phyloP scores from a whole-genome alignment of 345 rosid genomes.

The Citrus reticulata region DNA sequence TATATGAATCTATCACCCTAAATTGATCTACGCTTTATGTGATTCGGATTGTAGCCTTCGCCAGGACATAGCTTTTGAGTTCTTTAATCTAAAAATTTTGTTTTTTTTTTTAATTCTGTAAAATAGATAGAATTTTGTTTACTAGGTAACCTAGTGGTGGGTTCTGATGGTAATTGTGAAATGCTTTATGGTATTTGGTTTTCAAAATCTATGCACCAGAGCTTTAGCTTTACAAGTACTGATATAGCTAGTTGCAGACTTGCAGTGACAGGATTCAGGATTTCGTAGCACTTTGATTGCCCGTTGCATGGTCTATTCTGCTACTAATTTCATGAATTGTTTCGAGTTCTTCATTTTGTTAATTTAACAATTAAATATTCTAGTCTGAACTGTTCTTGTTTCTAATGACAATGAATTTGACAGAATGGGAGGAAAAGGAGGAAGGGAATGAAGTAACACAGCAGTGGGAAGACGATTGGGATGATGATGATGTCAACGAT shows the following conservation, averaged over 20 bases:
- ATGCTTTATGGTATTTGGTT: not conserved
- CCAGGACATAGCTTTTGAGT: not conserved
- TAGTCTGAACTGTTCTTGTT: not conserved
- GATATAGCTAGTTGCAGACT: not conserved
- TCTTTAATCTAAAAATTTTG: too few relatives aligned
- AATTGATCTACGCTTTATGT: not conserved
- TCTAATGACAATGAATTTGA: not conserved
- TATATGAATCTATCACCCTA: not conserved
- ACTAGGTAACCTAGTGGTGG: not conserved
- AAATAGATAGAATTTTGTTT: too few relatives aligned
- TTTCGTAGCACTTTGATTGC: not conserved
- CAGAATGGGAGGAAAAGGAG: slow-evolving; percentile 78
- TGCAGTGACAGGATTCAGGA: not conserved
- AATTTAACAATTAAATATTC: not conserved
- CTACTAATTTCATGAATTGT: not conserved
- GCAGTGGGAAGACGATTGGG: slow-evolving; percentile 99
- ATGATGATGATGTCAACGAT: slow-evolving; percentile 87
- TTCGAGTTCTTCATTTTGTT: not conserved
- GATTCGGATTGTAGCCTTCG: not conserved
- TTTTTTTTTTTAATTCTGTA: too few relatives aligned
- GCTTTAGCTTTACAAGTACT: not conserved
- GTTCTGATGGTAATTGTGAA: not conserved
- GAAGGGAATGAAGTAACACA: slow-evolving; percentile 72
- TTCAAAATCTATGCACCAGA: not conserved
- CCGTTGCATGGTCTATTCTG: not conserved